Evolutionary conservation across 1,139 yeast species (phyloP), one percentile per base, ranked within the genome.

Genomic region (Candida sp.): DNA sequence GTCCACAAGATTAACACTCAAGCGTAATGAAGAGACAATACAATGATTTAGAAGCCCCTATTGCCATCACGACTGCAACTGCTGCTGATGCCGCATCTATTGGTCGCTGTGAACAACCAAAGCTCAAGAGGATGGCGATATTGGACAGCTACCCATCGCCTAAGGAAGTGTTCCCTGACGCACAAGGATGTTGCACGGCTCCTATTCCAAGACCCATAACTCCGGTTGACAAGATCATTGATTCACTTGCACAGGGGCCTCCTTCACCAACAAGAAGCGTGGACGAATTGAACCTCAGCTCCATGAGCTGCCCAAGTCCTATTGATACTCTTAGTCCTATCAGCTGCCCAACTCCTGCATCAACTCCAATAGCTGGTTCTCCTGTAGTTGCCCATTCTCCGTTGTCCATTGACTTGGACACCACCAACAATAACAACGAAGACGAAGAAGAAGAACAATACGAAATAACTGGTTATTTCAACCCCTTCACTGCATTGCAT

Each of bases 391-490:
- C 5, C 9, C 30, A 25, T 27, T 25, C 42, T 5, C 42, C 42
- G 27, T 38, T 38, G 12, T 26, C 42, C 3, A 25, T 26, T n/a
- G 42, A 26, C 8, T n/a, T 34, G 38, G 38, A 34, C 25, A 17
- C 17, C 7, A 34, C 12, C 9, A 9, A 34, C 7, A 25, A 34
- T 5, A 17, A 12, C 23, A 25, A 9, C 4, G 32, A 33, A 11
- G 31, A 32, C 34, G 32, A 42, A n/a, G 22, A n/a, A 6, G 39
- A 42, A 7, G 12, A 3, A 26, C 12, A 42, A 31, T 5, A 9
- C 22, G 33, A 43, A 34, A 42, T 42, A 32, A 37, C 47, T 22
- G 56, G 55, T 38, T 47, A 35, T 40, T 35, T 32, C 42, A 47
- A 47, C 41, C 33, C 39, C 6, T 42, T 33, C 26, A 33, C 43